Base-by-base conservation (phyloP, 2,329 filamentous ascomycete species). In the Scorias spongiosa region DNA sequence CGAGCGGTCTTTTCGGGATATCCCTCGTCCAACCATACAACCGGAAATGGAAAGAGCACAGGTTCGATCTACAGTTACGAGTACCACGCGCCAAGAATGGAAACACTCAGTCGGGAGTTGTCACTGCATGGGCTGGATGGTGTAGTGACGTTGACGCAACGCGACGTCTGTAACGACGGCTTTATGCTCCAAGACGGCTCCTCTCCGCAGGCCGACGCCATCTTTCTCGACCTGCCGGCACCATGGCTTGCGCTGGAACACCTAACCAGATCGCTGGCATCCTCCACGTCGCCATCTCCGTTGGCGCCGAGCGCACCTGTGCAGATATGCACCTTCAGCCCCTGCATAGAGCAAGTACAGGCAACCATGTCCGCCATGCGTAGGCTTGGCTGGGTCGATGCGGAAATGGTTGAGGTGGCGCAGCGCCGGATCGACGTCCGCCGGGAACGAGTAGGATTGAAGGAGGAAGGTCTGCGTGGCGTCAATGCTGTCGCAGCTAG, bases 291-390 rank as follows among this genome's bases (percentile, higher is more conserved):
- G 9, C 50, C 51, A 34, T 72, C 73, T 1, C 71, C 76, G 0
- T 70, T 96, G 10, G 80, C 91, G 51, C 78, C 84, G 0, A 71
- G 72, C n/a, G 72, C 75, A 37, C 74, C 81, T 5, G 76, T 81
- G 1, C 74, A 91, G 57, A 74, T 98, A 44, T 98, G 91, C 67
- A 93, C 87, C 1, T 98, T 98, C 66, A 93, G 84, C 1, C 91
- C 91, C 0, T 98, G 91, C 63, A 93, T 98, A 51, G 91, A 98
- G 64, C 91, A 98, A 66, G 89, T 93, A 17, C 86, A 83, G 43
- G 77, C 80, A 44, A 96, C 91, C 0, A 80, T 94, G 43, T 81
- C 84, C 10, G 76, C 77, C 10, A 73, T 98, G 63, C 80, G 89
- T 43, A 75, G 78, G 32, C 68, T 87, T 6, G 86, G 85, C 43